Base-by-base conservation (phyloP, 1,139 yeast species). In the Yamadazyma dendronema region DNA sequence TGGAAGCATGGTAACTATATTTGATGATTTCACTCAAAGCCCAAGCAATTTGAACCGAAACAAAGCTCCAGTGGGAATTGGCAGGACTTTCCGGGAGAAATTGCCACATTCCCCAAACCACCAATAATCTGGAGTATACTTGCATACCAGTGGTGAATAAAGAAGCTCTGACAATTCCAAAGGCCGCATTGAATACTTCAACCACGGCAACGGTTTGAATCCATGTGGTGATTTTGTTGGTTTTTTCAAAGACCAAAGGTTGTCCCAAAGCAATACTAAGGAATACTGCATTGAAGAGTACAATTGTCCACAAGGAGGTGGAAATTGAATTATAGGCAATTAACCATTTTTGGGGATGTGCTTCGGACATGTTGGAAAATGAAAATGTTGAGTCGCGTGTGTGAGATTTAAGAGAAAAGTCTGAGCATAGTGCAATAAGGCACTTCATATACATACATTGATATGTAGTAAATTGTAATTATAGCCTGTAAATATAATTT, bases 21-120 rank as follows among this genome's bases (percentile, higher is more conserved):
- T 98, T 77, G 41, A 90, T 81, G 35, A 88, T 75, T 61, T 92
- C 99, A 24, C 97, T 88, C 40, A 86, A 56, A 14, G 92, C 79
- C 99, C 99, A 92, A 14, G 97, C 92, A 37, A 81, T 54, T 32
- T 81, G 72, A 60, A 92, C 76, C 2, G 94, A 69, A 31, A 78
- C 59, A 56, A 81, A 84, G 32, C 77, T 69, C 76, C 81, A 77
- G 39, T 80, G 77, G 47, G 49, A 55, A 51, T 74, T 80, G 25
- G 79, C 89, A 45, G 75, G 83, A 24, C 84, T 74, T 16, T 76
- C 57, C 10, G 97, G 97, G 50, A 89, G 72, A 13, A 74, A 59
- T 43, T 78, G 79, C 64, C 88, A 80, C 37, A 92, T 76, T 11
- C 97, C 97, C 70, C 87, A 73, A 13, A 88, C 96, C 33, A 92